Conservation (phyloP, 2,329 filamentous ascomycete species). For the Thermothelomyces thermophilus region DNA sequence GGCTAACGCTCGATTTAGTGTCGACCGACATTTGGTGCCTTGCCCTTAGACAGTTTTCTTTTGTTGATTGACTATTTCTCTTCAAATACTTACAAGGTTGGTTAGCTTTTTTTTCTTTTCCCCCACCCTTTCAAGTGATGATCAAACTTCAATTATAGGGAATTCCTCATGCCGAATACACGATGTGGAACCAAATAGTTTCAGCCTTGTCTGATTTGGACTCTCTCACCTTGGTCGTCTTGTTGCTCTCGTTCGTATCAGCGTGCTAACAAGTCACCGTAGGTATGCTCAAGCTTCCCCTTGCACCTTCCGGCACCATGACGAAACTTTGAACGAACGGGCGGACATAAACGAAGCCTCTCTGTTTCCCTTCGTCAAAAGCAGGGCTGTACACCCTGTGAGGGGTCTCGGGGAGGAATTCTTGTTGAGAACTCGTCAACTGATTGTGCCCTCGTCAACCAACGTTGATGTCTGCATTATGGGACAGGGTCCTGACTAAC, state of each 20-base stretch:
- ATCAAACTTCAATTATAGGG: slow-evolving; percentile 54
- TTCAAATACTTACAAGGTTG: slow-evolving; percentile 50
- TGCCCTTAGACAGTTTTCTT: no score
- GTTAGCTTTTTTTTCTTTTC: slow-evolving; percentile 24
- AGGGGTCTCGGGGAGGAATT: slow-evolving; percentile 43
- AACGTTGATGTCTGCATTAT: slow-evolving; percentile 25
- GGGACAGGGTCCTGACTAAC: slow-evolving; percentile 22
- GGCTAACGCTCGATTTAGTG: no score
- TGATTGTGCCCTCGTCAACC: slow-evolving; percentile 37
- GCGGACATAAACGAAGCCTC: slow-evolving; percentile 58
- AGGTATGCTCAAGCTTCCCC: slow-evolving; percentile 37
- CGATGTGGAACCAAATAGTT: slow-evolving; percentile 57
- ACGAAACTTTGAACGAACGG: slow-evolving; percentile 64
- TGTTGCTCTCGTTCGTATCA: slow-evolving; percentile 15
- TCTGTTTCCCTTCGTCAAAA: slow-evolving; percentile 42
- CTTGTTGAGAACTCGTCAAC: slow-evolving; percentile 62
- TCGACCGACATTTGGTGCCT: no score
- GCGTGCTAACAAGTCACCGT: slow-evolving; percentile 34
- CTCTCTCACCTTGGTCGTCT: slow-evolving; percentile 22
- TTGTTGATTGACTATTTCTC: background rate
- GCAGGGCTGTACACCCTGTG: slow-evolving; percentile 58
- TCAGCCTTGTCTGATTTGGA: slow-evolving; percentile 61
- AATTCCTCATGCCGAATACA: slow-evolving; percentile 64
- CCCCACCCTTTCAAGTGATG: slow-evolving; percentile 44
- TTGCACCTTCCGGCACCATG: slow-evolving; percentile 35